Percentiles rank a stretch among this genome's conserved stretches.
These are phyloP conservation scores for Mycena floridula DNA, from an alignment of 768 basidiomycete species.

Conservation along the genomic window DNA sequence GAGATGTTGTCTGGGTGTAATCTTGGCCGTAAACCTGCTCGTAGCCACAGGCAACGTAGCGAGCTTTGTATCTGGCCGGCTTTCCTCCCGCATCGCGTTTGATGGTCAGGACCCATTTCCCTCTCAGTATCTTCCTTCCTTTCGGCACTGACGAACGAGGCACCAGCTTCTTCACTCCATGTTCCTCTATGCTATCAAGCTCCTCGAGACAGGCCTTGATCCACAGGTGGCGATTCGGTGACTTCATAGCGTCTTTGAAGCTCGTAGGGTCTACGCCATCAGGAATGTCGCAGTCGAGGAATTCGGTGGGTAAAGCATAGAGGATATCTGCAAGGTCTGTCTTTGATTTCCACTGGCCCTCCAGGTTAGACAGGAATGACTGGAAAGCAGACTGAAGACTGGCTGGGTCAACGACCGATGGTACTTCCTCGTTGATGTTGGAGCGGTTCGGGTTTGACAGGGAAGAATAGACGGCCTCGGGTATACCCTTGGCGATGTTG, in stretches of 20 bases:
- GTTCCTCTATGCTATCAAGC: background rate
- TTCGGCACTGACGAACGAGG: slow-evolving; percentile 11
- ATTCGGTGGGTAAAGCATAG: no score
- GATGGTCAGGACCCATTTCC: slow-evolving; percentile 19
- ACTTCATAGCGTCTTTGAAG: slow-evolving; percentile 17
- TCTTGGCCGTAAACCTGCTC: slow-evolving; percentile 21
- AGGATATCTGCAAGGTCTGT: no score
- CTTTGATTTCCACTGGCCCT: no score
- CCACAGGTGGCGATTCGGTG: slow-evolving; percentile 8
- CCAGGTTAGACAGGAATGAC: no score
- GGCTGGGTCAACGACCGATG: no score
- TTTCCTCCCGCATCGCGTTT: slow-evolving; percentile 21
- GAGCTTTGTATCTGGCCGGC: slow-evolving; percentile 24
- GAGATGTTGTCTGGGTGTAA: slow-evolving; percentile 18
- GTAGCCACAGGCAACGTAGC: slow-evolving; percentile 27
- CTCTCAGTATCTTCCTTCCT: slow-evolving; percentile 22
- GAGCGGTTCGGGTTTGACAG: no score
- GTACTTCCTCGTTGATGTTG: no score
- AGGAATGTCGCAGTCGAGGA: no score
- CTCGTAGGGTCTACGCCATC: no score
- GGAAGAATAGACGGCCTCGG: no score
- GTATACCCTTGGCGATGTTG: no score
- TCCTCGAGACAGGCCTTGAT: slow-evolving; percentile 10
- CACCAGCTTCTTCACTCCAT: slow-evolving; percentile 20
- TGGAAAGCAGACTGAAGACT: no score